Percentiles rank a stretch among this genome's conserved stretches.
Conservation (phyloP, 2,329 filamentous ascomycete genomes). For the Fusarium euwallaceae region DNA sequence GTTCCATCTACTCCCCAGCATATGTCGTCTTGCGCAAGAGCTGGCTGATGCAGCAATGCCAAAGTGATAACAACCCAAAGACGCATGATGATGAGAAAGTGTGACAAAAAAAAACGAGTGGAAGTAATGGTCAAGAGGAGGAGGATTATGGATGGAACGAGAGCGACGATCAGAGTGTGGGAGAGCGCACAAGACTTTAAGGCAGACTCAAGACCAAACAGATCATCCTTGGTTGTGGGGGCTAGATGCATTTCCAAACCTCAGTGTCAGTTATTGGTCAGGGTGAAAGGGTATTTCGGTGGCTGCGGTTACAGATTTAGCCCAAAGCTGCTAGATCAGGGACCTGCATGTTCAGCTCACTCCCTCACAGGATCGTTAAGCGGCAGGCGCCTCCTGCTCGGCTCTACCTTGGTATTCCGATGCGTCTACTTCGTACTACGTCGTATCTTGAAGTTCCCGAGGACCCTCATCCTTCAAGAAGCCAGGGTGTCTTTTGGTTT, state of each 20-base stretch:
- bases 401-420: not conserved
- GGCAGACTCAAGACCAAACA: not conserved
- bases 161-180: not conserved
- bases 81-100: not conserved
- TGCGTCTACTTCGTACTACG: not conserved
- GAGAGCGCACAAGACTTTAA: not conserved
- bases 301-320: not conserved
- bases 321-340: not conserved
- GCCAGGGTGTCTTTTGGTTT: not conserved
- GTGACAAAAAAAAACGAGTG: not conserved
- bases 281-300: not conserved
- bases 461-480: not conserved
- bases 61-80: not conserved
- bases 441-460: not conserved
- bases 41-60: not conserved
- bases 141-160: not conserved
- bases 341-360: not conserved
- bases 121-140: not conserved
- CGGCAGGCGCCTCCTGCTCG: not conserved
- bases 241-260: not conserved
- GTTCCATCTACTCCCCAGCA: constrained; percentile 4
- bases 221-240: not conserved
- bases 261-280: not conserved
- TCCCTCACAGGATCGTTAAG: not conserved
- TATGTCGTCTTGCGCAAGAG: not conserved